These are phyloP conservation scores for Penicillium manginii DNA, from an alignment of 495 filamentous ascomycete genomes.

Conservation along the genomic window DNA sequence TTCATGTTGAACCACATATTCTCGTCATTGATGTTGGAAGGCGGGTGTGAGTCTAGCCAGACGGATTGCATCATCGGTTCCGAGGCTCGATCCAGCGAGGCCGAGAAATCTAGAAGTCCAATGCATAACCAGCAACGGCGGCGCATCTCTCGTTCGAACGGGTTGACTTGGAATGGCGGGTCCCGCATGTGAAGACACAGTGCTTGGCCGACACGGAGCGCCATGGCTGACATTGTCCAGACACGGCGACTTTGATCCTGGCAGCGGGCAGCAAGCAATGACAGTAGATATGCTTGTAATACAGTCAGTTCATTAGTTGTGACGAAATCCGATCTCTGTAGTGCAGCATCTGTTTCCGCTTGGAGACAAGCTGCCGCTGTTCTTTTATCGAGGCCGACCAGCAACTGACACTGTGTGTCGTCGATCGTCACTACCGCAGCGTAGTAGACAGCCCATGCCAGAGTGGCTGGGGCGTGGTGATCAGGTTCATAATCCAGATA, in stretches of 20 bases:
- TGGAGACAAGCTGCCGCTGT: slow-evolving; percentile 49
- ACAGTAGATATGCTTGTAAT: slow-evolving; percentile 61
- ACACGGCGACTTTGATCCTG: slow-evolving; percentile 44
- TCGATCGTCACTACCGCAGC: slow-evolving; percentile 50
- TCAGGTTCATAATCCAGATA: slow-evolving; percentile 39
- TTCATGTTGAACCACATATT: slow-evolving; percentile 36
- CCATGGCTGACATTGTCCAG: slow-evolving; percentile 69
- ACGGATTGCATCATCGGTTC: slow-evolving; percentile 44
- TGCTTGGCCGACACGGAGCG: slow-evolving; percentile 68
- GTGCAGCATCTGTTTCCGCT: slow-evolving; percentile 49
- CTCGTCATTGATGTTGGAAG: slow-evolving; percentile 39
- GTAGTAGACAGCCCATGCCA: slow-evolving; percentile 58
- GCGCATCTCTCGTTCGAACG: slow-evolving; percentile 42
- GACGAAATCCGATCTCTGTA: slow-evolving; percentile 56
- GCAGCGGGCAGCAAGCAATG: slow-evolving; percentile 47
- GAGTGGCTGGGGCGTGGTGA: slow-evolving; percentile 40
- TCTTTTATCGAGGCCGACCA: slow-evolving; percentile 46
- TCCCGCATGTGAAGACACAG: slow-evolving; percentile 60
- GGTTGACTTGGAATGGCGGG: slow-evolving; percentile 36
- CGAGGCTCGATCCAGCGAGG: slow-evolving; percentile 39
- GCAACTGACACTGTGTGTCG: slow-evolving; percentile 41
- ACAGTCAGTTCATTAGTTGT: slow-evolving; percentile 58
- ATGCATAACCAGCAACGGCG: slow-evolving; percentile 42
- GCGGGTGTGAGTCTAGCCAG: slow-evolving; percentile 33
- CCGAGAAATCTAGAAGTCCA: slow-evolving; percentile 39